Conservation (phyloP, 148 eudicot genomes). For the Mesembryanthemum crystallinum region DNA sequence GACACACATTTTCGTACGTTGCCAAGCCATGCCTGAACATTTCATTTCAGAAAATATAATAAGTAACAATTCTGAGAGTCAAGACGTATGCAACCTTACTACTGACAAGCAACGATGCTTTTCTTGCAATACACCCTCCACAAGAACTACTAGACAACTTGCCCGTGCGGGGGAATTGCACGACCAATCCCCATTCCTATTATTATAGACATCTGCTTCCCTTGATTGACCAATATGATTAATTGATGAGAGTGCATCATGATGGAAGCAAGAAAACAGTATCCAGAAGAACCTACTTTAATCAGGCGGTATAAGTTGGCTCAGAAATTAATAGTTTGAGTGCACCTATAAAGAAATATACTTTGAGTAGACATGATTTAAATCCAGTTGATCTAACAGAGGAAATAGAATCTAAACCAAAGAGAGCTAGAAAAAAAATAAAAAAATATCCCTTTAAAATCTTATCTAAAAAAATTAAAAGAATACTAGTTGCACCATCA, state of each 20-base stretch:
- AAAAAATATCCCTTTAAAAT: not conserved
- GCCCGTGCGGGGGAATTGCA: not conserved
- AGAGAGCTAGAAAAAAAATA: not conserved
- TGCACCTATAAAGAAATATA: too few relatives aligned
- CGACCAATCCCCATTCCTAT: not conserved
- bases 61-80: not conserved
- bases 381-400: too few relatives aligned
- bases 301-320: not conserved
- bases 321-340: not conserved
- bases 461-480: not conserved
- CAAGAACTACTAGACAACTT: not conserved
- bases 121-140: not conserved
- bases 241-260: not conserved
- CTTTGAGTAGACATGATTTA: too few relatives aligned
- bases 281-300: not conserved
- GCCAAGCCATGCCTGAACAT: slow-evolving; percentile 59
- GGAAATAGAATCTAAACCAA: not conserved
- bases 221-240: not conserved
- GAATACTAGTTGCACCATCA: not conserved
- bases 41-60: not conserved
- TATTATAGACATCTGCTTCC: not conserved
- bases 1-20: slow-evolving; percentile 52
- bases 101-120: not conserved
- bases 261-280: not conserved
- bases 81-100: too few relatives aligned